These are phyloP conservation scores for Ceratopteris richardii DNA, from an alignment of 75 land plant species.

Conservation along the genomic window DNA sequence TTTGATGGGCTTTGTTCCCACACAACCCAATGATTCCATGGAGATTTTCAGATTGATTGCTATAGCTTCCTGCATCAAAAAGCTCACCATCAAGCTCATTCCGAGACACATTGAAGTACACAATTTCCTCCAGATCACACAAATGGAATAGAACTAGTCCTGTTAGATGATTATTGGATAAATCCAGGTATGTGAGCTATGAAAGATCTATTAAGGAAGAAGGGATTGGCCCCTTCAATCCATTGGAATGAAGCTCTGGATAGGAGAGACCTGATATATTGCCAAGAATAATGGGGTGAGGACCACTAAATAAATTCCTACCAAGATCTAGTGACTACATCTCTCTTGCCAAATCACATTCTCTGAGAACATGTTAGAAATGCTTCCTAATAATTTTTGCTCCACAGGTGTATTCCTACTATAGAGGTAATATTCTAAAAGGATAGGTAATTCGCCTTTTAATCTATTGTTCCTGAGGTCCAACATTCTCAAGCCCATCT, in stretches of 20 bases:
- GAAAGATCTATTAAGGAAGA: constrained; percentile 35
- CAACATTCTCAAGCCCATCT: constrained; percentile 23
- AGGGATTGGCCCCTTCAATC: constrained; percentile 49
- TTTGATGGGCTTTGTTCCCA: neutral
- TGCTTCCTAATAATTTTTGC: neutral
- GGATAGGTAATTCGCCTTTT: constrained; percentile 42
- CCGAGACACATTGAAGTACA: constrained; percentile 39
- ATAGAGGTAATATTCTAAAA: constrained; percentile 6
- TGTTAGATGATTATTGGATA: constrained; percentile 33
- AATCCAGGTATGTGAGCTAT: constrained; percentile 17
- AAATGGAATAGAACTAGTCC: constrained; percentile 40
- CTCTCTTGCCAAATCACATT: neutral
- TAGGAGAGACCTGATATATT: constrained; percentile 35
- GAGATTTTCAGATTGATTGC: neutral
- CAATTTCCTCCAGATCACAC: constrained; percentile 33
- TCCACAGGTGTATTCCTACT: neutral
- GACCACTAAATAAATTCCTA: constrained; percentile 46
- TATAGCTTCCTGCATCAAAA: constrained; percentile 11
- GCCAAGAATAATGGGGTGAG: constrained; percentile 49
- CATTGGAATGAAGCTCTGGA: constrained; percentile 49
- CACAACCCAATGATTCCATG: constrained; percentile 10
- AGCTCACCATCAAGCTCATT: constrained; percentile 36
- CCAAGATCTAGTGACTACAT: too few species aligned
- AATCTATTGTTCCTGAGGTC: constrained; percentile 29
- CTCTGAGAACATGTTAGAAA: neutral